A percentile compares a stretch with the other conserved stretches of the same genome.
Conservation (phyloP, 345 rosid species). For the Bruguiera parviflora region DNA sequence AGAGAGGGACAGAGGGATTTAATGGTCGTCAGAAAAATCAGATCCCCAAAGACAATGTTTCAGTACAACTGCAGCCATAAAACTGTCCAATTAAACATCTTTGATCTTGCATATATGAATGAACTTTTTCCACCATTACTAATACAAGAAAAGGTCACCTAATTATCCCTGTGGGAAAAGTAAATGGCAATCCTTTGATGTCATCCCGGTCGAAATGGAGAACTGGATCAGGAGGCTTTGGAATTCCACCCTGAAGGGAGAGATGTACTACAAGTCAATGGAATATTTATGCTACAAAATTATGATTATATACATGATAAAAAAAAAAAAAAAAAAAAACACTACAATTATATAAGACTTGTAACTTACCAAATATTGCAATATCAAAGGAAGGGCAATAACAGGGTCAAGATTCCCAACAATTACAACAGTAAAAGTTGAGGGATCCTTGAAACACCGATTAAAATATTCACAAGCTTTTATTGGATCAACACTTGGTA, state of each 20-base stretch:
- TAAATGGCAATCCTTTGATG: slow-evolving; percentile 80
- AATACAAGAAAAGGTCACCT: slow-evolving; percentile 37
- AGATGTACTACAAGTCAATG: slow-evolving; percentile 10
- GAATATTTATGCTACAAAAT: neutral
- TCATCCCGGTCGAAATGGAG: slow-evolving; percentile 61
- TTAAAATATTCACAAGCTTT: slow-evolving; percentile 89
- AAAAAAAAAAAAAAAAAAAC: neutral
- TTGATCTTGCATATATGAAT: neutral
- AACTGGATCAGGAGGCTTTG: slow-evolving; percentile 65
- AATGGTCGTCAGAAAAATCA: neutral
- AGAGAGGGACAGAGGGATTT: neutral
- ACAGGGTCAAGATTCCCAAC: slow-evolving; percentile 80
- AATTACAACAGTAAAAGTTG: slow-evolving; percentile 78
- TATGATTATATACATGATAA: neutral
- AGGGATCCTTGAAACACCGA: slow-evolving; percentile 86
- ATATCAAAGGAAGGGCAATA: slow-evolving; percentile 64
- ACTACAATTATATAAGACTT: neutral
- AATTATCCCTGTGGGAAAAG: slow-evolving; percentile 55
- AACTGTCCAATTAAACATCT: neutral
- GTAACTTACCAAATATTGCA: slow-evolving; percentile 79
- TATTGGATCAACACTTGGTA: slow-evolving; percentile 68
- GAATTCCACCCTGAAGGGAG: slow-evolving; percentile 67
- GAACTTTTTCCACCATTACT: neutral
- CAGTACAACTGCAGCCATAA: neutral
- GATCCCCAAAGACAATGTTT: neutral